Evolutionary conservation across 805 yeast species (phyloP).

Genomic region (Metschnikowia chrysomelidarum): DNA sequence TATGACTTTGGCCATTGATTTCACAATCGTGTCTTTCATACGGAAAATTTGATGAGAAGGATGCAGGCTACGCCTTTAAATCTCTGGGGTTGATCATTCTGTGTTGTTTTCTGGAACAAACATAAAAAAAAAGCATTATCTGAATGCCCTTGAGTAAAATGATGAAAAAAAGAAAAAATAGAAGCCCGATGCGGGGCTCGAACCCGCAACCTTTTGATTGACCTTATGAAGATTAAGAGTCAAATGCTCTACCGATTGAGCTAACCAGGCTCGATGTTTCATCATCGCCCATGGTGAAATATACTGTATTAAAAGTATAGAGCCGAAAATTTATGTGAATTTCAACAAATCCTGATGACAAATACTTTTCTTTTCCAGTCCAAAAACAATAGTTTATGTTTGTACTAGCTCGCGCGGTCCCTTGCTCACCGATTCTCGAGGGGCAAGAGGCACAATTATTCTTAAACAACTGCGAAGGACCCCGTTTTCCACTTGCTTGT

Average conservation of each 20-base stretch:
- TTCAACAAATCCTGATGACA: too few relatives aligned
- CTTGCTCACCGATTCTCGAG: too few relatives aligned
- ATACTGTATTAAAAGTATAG: too few relatives aligned
- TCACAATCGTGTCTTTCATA: too few relatives aligned
- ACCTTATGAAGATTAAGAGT: slow-evolving; percentile 22
- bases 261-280: slow-evolving; percentile 26
- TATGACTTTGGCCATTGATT: not conserved
- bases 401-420: too few relatives aligned
- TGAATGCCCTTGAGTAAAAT: too few relatives aligned
- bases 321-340: too few relatives aligned
- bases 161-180: slow-evolving; percentile 10
- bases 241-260: slow-evolving; percentile 26
- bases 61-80: not conserved
- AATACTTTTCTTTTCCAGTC: too few relatives aligned
- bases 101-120: not conserved
- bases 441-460: too few relatives aligned
- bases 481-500: not conserved
- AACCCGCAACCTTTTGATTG: slow-evolving; percentile 26
- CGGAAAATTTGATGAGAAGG: not conserved
- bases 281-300: too few relatives aligned
- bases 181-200: slow-evolving; percentile 27
- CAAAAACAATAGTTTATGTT: too few relatives aligned
- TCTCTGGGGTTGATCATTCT: not conserved
- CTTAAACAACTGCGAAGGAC: too few relatives aligned
- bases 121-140: not conserved